Conservation (phyloP, 1,284 basidiomycete genomes). For the Heterobasidion irregulare region DNA sequence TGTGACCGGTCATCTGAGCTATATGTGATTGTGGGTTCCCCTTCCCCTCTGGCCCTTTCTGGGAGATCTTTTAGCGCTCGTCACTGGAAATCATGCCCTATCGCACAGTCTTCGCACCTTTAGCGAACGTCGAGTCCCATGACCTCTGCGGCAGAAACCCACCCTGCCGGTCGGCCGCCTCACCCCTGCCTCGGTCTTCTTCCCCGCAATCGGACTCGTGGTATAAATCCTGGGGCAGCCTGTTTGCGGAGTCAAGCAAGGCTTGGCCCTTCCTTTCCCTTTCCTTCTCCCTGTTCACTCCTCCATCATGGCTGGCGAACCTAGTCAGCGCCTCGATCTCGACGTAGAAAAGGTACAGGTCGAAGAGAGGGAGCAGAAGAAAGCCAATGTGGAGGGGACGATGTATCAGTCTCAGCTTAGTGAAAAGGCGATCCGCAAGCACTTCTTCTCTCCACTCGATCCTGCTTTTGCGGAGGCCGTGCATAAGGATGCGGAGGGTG, state of each 20-base stretch:
- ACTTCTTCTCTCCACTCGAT: slow-evolving; percentile 41
- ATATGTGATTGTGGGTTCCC: not conserved
- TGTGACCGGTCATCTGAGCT: no score
- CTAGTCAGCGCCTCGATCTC: not conserved
- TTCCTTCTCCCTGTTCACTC: not conserved
- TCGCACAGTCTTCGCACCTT: no score
- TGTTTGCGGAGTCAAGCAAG: not conserved
- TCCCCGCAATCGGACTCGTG: no score
- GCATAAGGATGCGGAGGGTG: slow-evolving; percentile 35
- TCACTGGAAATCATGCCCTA: no score
- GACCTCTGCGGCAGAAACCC: no score
- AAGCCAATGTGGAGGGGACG: slow-evolving; percentile 17
- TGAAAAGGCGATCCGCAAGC: slow-evolving; percentile 9
- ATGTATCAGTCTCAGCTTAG: slow-evolving; percentile 17
- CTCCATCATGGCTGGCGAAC: not conserved
- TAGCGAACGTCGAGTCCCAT: no score
- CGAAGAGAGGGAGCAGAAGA: slow-evolving; percentile 3
- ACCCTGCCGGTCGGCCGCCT: no score
- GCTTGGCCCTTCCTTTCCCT: not conserved
- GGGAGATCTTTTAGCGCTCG: no score
- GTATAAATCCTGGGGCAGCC: not conserved
- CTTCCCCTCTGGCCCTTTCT: not conserved
- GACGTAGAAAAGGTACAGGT: not conserved
- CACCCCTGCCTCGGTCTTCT: no score
- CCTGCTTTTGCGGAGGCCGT: slow-evolving; percentile 37